phyloP scores from a whole-genome alignment of 192 early-diverging fungal genomes.

The Backusella psychrophila region DNA sequence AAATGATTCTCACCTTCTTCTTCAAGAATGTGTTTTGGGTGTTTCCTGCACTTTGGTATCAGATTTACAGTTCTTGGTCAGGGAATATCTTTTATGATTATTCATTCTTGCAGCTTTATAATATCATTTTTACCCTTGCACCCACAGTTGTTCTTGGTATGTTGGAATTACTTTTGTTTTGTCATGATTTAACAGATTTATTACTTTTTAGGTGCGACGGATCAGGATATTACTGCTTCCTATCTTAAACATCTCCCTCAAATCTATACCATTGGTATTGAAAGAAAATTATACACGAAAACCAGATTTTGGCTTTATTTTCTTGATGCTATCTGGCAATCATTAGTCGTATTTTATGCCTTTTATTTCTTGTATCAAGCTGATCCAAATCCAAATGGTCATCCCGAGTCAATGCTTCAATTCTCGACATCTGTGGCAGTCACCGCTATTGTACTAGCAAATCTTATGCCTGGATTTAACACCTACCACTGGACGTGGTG shows the following conservation, averaged over 20 bases:
- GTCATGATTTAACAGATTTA: neutral
- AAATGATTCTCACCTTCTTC: slow-evolving; percentile 92
- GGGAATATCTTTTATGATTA: slow-evolving; percentile 94
- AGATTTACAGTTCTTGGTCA: slow-evolving; percentile 86
- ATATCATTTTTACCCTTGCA: slow-evolving; percentile 68
- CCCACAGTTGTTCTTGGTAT: slow-evolving; percentile 57
- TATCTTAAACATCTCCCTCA: slow-evolving; percentile 56
- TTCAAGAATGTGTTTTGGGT: slow-evolving; percentile 97
- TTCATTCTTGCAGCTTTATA: slow-evolving; percentile 89
- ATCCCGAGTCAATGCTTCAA: slow-evolving; percentile 54
- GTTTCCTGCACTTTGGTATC: slow-evolving; percentile 91
- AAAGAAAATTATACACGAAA: slow-evolving; percentile 80
- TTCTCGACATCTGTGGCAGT: slow-evolving; percentile 82
- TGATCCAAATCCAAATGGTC: slow-evolving; percentile 51
- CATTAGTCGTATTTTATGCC: slow-evolving; percentile 80
- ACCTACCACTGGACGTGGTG: slow-evolving; percentile 86
- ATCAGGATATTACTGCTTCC: slow-evolving; percentile 66
- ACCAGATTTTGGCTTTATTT: slow-evolving; percentile 85
- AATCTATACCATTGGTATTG: slow-evolving; percentile 82
- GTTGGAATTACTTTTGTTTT: neutral
- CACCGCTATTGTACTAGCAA: slow-evolving; percentile 77
- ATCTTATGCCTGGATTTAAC: slow-evolving; percentile 75
- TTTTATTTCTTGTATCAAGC: slow-evolving; percentile 63
- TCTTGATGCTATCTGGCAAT: slow-evolving; percentile 91
- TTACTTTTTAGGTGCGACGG: slow-evolving; percentile 43